A percentile compares a stretch with the other conserved stretches of the same genome.
phyloP scores from a whole-genome alignment of 1,284 basidiomycete species.

The Malassezia dermatis region DNA sequence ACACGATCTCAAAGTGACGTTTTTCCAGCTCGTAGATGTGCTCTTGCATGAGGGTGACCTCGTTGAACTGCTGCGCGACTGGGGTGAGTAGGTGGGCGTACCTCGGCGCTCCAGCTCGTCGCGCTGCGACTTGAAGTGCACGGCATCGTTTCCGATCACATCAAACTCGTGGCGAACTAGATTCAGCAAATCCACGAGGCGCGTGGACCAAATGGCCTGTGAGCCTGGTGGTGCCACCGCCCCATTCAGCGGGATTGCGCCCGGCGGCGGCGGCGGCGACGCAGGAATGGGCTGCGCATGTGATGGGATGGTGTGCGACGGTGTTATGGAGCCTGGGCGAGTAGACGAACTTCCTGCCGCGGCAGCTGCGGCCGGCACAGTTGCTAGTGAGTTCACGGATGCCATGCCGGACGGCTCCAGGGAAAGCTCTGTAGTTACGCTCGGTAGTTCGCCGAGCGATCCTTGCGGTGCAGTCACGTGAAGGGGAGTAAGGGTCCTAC shows the following conservation, averaged over 20 bases:
- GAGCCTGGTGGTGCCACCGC: slow-evolving; percentile 4
- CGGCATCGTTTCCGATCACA: slow-evolving; percentile 61
- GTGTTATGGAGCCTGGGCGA: not conserved
- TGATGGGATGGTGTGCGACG: slow-evolving; percentile 5
- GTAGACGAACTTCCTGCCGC: not conserved
- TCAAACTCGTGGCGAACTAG: slow-evolving; percentile 79
- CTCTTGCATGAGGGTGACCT: slow-evolving; percentile 48
- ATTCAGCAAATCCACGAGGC: slow-evolving; percentile 72
- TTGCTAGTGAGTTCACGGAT: slow-evolving; percentile 11
- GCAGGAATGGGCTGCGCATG: not conserved
- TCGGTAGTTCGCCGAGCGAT: not conserved
- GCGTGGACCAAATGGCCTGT: slow-evolving; percentile 21
- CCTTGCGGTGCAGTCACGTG: not conserved
- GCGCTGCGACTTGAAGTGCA: slow-evolving; percentile 62
- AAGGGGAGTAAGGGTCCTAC: not conserved
- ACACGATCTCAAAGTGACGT: slow-evolving; percentile 61
- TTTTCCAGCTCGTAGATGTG: slow-evolving; percentile 67
- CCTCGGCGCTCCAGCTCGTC: slow-evolving; percentile 84
- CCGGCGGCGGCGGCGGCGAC: slow-evolving; percentile 5
- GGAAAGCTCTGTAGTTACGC: not conserved
- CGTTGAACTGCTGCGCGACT: slow-evolving; percentile 33
- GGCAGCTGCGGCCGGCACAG: slow-evolving; percentile 2
- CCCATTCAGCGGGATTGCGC: slow-evolving; percentile 1
- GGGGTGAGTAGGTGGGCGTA: slow-evolving; percentile 49
- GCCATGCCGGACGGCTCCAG: slow-evolving; percentile 3